Evolutionary conservation across 108 stramenopile species (phyloP).

Genomic region (Pseudonitzschia pungens): DNA sequence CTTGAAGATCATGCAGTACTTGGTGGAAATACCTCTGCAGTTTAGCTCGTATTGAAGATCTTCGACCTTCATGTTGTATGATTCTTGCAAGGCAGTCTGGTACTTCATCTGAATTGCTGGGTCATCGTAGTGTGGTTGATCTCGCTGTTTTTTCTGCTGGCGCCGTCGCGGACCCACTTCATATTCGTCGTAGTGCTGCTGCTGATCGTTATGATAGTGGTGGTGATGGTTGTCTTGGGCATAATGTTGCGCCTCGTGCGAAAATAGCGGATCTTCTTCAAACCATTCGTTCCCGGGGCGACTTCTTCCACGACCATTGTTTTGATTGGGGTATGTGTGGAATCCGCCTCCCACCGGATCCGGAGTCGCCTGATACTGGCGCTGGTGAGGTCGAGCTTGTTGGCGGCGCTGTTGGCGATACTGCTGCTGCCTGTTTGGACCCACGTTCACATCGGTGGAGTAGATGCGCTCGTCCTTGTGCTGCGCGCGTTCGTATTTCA

Average conservation of each 20-base stretch:
- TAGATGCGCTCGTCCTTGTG: conserved; percentile 12
- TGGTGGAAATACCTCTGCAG: conserved; percentile 55
- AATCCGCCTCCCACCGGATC: conserved; percentile 10
- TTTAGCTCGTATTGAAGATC: conserved; percentile 64
- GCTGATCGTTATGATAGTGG: not conserved
- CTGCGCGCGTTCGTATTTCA: not conserved
- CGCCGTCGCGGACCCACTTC: not conserved
- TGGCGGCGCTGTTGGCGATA: not conserved
- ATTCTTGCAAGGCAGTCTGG: conserved; percentile 50
- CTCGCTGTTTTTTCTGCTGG: not conserved
- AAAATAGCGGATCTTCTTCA: conserved; percentile 12
- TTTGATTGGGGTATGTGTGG: not conserved
- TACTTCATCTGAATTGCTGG: conserved; percentile 22
- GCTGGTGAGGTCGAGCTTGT: not conserved
- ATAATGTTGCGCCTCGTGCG: conserved; percentile 6
- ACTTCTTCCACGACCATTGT: not conserved
- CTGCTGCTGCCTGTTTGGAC: not conserved
- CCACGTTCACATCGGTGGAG: not conserved
- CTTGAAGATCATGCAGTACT: conserved; percentile 60
- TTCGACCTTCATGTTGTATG: conserved; percentile 52
- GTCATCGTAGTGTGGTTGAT: not conserved
- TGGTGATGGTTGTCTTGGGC: not conserved
- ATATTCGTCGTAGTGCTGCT: conserved; percentile 32
- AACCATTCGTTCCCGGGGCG: not conserved
- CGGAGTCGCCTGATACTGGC: conserved; percentile 4